These are phyloP conservation scores for Trichoderma sp. DNA, from an alignment of 2,329 filamentous ascomycete species.

Conservation along the genomic window DNA sequence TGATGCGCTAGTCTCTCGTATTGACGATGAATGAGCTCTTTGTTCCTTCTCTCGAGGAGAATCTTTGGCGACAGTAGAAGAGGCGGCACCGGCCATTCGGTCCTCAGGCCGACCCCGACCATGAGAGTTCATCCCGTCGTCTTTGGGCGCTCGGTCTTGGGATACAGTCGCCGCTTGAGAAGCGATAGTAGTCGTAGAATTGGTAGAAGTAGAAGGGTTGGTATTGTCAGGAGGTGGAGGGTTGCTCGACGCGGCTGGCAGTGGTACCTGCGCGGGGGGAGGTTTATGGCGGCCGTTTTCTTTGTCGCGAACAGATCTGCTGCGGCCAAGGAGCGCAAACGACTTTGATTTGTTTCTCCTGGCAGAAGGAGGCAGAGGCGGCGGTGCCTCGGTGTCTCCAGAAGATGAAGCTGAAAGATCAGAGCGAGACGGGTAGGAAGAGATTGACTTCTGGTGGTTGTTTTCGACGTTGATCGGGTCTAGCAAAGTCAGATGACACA, in stretches of 20 bases:
- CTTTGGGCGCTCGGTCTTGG: constrained; percentile 68
- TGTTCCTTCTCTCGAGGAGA: constrained; percentile 50
- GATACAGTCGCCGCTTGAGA: constrained; percentile 66
- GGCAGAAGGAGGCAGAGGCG: constrained; percentile 38
- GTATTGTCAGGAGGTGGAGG: constrained; percentile 39
- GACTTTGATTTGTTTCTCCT: constrained; percentile 60
- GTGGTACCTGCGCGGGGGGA: constrained; percentile 28
- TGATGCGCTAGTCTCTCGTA: constrained; percentile 64
- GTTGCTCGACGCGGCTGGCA: constrained; percentile 34
- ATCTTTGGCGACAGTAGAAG: constrained; percentile 47
- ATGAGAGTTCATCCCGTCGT: constrained; percentile 68
- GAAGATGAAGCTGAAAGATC: constrained; percentile 57
- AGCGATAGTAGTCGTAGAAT: constrained; percentile 31
- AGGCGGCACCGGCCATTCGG: constrained; percentile 48
- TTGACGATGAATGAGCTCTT: constrained; percentile 57
- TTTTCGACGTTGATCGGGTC: constrained; percentile 39
- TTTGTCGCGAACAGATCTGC: constrained; percentile 57
- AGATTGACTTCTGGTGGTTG: constrained; percentile 45
- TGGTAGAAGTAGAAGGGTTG: not conserved
- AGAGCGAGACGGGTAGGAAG: constrained; percentile 53
- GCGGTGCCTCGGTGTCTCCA: constrained; percentile 50
- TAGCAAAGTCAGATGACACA: constrained; percentile 23
- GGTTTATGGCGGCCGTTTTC: constrained; percentile 49
- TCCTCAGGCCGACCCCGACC: constrained; percentile 75
- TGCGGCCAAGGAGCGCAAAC: constrained; percentile 57